Percentiles rank a stretch among this genome's conserved stretches.
Evolutionary conservation across 129 eudicot genomes (phyloP).

Genomic region (Tanacetum coccineum): DNA sequence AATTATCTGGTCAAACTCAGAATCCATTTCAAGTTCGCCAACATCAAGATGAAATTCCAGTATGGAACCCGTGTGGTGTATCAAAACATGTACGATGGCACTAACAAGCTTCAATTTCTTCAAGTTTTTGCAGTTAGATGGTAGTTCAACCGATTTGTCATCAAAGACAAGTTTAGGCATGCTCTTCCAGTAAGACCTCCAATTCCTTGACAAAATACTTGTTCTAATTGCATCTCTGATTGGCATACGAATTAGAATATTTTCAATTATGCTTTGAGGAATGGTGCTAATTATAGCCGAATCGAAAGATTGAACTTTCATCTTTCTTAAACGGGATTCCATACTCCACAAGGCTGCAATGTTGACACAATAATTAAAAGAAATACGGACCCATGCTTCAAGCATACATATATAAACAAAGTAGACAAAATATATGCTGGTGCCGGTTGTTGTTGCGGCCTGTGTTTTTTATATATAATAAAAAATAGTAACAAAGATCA

Average conservation of each 20-base stretch:
- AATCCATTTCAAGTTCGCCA: not conserved
- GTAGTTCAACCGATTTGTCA: not conserved
- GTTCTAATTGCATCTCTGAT: constrained; percentile 24
- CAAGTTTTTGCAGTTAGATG: not conserved
- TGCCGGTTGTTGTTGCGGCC: too few relatives aligned
- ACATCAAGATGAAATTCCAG: not conserved
- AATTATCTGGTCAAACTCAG: not conserved
- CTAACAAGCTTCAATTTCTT: not conserved
- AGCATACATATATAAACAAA: too few relatives aligned
- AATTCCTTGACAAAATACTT: constrained; percentile 26
- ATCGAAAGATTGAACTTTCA: too few relatives aligned
- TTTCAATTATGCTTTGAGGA: constrained; percentile 6
- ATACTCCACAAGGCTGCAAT: too few relatives aligned
- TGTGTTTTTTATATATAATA: too few relatives aligned
- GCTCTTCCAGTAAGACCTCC: constrained; percentile 24
- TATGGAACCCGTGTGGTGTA: constrained; percentile 19
- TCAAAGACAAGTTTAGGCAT: not conserved
- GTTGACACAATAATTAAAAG: too few relatives aligned
- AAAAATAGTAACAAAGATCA: too few relatives aligned
- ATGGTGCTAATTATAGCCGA: constrained; percentile 18
- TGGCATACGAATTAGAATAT: constrained; percentile 18
- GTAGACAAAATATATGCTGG: too few relatives aligned
- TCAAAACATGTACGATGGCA: constrained; percentile 20
- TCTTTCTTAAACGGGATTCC: too few relatives aligned
- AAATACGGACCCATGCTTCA: too few relatives aligned